Base-by-base conservation (phyloP, 1,284 basidiomycete genomes). In the Heterobasidion occidentale region DNA sequence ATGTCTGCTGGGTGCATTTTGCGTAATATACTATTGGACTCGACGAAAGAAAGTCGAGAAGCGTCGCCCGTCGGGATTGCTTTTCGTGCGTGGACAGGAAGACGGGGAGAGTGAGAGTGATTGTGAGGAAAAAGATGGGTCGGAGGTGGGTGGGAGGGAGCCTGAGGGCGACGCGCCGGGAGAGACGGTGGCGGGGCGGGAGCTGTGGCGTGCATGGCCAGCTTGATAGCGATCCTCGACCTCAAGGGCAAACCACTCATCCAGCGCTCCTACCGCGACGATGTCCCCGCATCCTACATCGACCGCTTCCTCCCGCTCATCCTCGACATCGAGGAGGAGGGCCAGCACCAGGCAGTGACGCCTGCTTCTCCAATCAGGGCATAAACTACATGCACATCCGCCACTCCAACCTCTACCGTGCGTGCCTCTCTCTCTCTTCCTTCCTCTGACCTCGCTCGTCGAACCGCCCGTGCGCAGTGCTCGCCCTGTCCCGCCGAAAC, bases 371-470 rank as follows among this genome's bases (percentile, higher is more conserved):
- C 1, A 87, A 81, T 62, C 90, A 93, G 63, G 94, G 94, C 17
- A 78, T 99, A 74, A 98, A 98, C 73, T 99, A 96, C 74, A 92
- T 98, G 88, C 95, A 98, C 71, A 97, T 99, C 67, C 83, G 96
- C 44, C 96, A 98, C 74, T 97, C 94, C 60, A 99, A 99, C 72
- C 79, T 99, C 9, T 99, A 99, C 70, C 79, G 94, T 97, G 68
- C 67, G 93, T 80, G 42, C 19, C 27, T 11, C 19, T 11, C 19
- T 33, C 19, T 48, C n/a, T n/a, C n/a, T 48, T 17, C 3, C 19
- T 45, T n/a, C 11, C 11, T 48, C 46, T 48, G 27, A 27, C 27
- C 17, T 17, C 27, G n/a, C 11, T 48, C 11, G 19, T 48, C 11
- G 19, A 14, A 11, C 27, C 19, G 46, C 17, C 7, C 19, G 11